Percentiles rank a stretch among this genome's conserved stretches.
phyloP scores from a whole-genome alignment of 2,329 filamentous ascomycete species.

The Talaromyces sp. region DNA sequence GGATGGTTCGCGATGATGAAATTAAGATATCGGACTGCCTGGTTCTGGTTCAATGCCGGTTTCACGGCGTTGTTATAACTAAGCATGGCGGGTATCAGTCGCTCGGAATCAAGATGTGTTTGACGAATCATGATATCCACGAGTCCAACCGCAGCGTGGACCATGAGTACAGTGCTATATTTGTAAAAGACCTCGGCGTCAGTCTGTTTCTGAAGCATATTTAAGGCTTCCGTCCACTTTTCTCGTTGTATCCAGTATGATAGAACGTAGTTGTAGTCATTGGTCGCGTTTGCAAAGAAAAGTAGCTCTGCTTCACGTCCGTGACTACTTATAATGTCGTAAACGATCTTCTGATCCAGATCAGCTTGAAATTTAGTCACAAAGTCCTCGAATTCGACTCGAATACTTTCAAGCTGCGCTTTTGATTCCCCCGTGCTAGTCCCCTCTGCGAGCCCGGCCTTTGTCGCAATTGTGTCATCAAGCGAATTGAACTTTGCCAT shows the following conservation, averaged over 20 bases:
- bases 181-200: conserved; percentile 92
- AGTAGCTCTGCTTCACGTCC: conserved; percentile 89
- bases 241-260: conserved; percentile 97
- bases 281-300: conserved; percentile 79
- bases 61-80: conserved; percentile 78
- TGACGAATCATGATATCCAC: conserved; percentile 97
- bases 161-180: conserved; percentile 95
- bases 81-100: conserved; percentile 85
- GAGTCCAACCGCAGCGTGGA: conserved; percentile 73
- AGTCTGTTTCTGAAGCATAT: conserved; percentile 86
- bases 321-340: conserved; percentile 93
- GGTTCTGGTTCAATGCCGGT: conserved; percentile 68
- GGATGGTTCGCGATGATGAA: conserved; percentile 81
- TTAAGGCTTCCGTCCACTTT: conserved; percentile 79
- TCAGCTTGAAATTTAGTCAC: conserved; percentile 78
- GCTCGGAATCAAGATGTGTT: conserved; percentile 73
- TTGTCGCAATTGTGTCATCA: conserved; percentile 88
- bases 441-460: conserved; percentile 71
- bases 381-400: conserved; percentile 83
- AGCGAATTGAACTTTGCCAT: conserved; percentile 95
- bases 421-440: conserved; percentile 62
- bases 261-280: conserved; percentile 91
- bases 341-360: conserved; percentile 84
- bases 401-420: conserved; percentile 64
- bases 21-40: conserved; percentile 88